A percentile compares a stretch with the other conserved stretches of the same genome.
Conservation (phyloP, 352 stramenopile genomes). For the Globisporangium sylvaticum region DNA sequence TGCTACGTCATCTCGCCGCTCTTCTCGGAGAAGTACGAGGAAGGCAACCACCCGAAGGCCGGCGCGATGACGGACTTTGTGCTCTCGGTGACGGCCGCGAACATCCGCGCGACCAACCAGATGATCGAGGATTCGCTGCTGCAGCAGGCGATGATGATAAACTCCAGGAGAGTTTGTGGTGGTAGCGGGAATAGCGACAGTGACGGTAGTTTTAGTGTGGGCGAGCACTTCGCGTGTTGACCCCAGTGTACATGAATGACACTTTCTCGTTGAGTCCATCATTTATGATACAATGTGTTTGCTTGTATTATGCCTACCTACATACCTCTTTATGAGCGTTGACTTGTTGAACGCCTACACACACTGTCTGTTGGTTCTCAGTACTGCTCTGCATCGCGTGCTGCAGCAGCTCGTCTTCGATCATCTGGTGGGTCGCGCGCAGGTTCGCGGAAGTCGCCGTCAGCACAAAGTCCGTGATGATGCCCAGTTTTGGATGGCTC, state of each 20-base stretch:
- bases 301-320: no score
- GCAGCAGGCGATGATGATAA: constrained; percentile 4
- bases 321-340: no score
- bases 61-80: constrained; percentile 25
- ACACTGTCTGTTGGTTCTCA: no score
- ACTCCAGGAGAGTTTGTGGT: background rate
- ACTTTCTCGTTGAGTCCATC: no score
- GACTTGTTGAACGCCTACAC: no score
- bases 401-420: constrained; percentile 42
- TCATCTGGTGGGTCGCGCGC: constrained; percentile 28
- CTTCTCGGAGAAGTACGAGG: constrained; percentile 14
- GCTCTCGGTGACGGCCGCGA: constrained; percentile 14
- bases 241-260: no score
- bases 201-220: background rate
- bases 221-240: background rate
- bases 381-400: constrained; percentile 12
- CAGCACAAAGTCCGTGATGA: constrained; percentile 35
- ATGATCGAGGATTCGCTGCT: constrained; percentile 25
- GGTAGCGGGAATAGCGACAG: background rate
- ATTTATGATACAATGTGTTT: no score
- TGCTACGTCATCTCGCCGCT: constrained; percentile 22
- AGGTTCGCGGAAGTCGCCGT: constrained; percentile 25
- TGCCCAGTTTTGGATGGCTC: constrained; percentile 22
- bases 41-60: constrained; percentile 6
- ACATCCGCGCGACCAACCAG: constrained; percentile 19